Percentiles rank a stretch among this genome's conserved stretches.
Conservation (phyloP, 2,329 filamentous ascomycete species). For the Nemania bipapillata region DNA sequence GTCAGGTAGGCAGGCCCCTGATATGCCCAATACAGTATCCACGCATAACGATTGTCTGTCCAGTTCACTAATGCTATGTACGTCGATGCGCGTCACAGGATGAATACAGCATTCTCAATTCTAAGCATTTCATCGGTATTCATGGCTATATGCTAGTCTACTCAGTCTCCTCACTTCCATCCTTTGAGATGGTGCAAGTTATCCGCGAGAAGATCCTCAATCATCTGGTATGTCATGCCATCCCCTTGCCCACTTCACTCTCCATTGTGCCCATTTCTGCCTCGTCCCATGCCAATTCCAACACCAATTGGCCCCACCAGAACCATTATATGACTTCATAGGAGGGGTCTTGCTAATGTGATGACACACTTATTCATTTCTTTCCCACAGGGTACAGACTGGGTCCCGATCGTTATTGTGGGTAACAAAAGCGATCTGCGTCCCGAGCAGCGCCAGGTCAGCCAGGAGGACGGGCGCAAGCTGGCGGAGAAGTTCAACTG, state of each 20-base stretch:
- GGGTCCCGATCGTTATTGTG: slow-evolving; percentile 91
- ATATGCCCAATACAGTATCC: neutral
- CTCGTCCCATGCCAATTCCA: neutral
- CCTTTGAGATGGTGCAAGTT: slow-evolving; percentile 96
- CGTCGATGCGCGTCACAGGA: slow-evolving; percentile 67
- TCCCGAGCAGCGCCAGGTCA: slow-evolving; percentile 92
- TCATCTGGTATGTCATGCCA: slow-evolving; percentile 75
- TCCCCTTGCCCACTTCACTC: neutral
- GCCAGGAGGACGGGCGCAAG: slow-evolving; percentile 83
- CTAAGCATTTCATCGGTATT: slow-evolving; percentile 98
- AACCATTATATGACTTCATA: slow-evolving; percentile 16
- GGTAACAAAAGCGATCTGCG: slow-evolving; percentile 97
- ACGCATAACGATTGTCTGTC: neutral
- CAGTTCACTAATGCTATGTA: slow-evolving; percentile 11
- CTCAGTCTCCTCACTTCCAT: slow-evolving; percentile 92
- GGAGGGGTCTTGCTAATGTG: slow-evolving; percentile 19
- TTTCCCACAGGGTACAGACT: slow-evolving; percentile 74
- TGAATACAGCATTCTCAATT: slow-evolving; percentile 98
- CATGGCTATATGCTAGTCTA: slow-evolving; percentile 99
- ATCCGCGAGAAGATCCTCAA: slow-evolving; percentile 98
- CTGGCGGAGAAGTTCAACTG: slow-evolving; percentile 88
- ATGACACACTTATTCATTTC: slow-evolving; percentile 1
- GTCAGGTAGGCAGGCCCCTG: slow-evolving; percentile 76
- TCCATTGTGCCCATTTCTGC: neutral
- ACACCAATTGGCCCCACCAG: neutral